Conservation (phyloP, 2,329 filamentous ascomycete species). For the Pseudogymnoascus sp. region DNA sequence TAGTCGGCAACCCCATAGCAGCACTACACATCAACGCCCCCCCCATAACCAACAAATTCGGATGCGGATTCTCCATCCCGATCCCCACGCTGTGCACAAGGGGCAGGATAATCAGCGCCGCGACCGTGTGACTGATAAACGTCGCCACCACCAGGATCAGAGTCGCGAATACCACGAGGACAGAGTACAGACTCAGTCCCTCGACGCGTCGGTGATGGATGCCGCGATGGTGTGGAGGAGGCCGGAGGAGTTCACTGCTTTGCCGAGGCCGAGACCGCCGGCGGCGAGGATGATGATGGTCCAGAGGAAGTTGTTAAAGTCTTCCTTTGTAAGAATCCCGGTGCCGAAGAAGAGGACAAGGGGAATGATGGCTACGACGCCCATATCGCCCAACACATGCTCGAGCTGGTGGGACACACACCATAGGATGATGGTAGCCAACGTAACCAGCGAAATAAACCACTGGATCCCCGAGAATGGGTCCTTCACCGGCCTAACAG, state of each 20-base stretch:
- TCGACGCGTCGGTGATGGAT: constrained; percentile 69
- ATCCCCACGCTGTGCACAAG: constrained; percentile 81
- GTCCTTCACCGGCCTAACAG: constrained; percentile 85
- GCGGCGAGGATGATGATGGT: constrained; percentile 98
- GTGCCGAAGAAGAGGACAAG: constrained; percentile 95
- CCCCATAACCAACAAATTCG: constrained; percentile 92
- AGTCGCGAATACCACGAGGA: constrained; percentile 76
- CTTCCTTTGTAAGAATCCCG: constrained; percentile 93
- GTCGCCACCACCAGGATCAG: constrained; percentile 90
- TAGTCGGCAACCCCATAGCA: constrained; percentile 95
- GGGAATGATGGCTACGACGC: constrained; percentile 92
- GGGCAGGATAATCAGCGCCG: constrained; percentile 88
- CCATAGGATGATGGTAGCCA: constrained; percentile 84
- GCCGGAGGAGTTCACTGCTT: constrained; percentile 88
- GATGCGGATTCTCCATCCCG: constrained; percentile 81
- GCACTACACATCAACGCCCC: constrained; percentile 93
- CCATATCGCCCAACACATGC: constrained; percentile 90
- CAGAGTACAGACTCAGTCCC: constrained; percentile 74
- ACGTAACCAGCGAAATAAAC: constrained; percentile 80
- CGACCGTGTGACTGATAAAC: constrained; percentile 96
- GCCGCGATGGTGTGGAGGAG: constrained; percentile 81
- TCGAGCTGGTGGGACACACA: constrained; percentile 88
- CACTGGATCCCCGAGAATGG: constrained; percentile 82
- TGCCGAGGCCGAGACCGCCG: constrained; percentile 84
- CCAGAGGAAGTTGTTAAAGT: constrained; percentile 99